phyloP scores from a whole-genome alignment of 345 rosid genomes.

The Geranium brycei region DNA sequence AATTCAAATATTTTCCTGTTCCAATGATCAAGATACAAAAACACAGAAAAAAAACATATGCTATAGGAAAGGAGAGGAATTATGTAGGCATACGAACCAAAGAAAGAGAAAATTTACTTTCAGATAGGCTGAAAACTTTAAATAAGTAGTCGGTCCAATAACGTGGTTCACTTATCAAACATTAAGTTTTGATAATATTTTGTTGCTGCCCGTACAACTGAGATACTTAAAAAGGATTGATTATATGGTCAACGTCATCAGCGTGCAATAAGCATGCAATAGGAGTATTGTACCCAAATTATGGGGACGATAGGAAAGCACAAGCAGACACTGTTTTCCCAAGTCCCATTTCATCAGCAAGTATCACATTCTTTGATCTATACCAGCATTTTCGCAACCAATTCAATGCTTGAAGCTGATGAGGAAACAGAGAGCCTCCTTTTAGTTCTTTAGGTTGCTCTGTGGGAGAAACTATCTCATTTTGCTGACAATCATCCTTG shows the following conservation, averaged over 20 bases:
- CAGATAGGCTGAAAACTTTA: neutral
- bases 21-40: too few relatives aligned
- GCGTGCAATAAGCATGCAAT: too few relatives aligned
- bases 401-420: constrained; percentile 97
- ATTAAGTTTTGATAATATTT: too few relatives aligned
- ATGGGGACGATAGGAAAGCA: constrained; percentile 82
- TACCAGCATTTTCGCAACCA: constrained; percentile 99
- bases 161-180: neutral
- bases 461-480: constrained; percentile 52
- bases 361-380: constrained; percentile 87
- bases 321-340: constrained; percentile 96
- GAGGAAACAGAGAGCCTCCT: constrained; percentile 95
- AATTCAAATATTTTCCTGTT: too few relatives aligned
- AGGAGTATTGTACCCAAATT: constrained; percentile 1
- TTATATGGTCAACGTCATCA: too few relatives aligned
- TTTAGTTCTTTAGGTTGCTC: constrained; percentile 85
- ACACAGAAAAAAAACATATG: too few relatives aligned
- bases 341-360: constrained; percentile 99
- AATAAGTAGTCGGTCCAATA: neutral
- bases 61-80: too few relatives aligned
- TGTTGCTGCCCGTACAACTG: too few relatives aligned
- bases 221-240: too few relatives aligned
- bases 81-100: neutral
- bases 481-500: constrained; percentile 44
- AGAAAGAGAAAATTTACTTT: neutral